Base-by-base conservation (phyloP, 495 filamentous ascomycete species). In the Bacidia rubella region DNA sequence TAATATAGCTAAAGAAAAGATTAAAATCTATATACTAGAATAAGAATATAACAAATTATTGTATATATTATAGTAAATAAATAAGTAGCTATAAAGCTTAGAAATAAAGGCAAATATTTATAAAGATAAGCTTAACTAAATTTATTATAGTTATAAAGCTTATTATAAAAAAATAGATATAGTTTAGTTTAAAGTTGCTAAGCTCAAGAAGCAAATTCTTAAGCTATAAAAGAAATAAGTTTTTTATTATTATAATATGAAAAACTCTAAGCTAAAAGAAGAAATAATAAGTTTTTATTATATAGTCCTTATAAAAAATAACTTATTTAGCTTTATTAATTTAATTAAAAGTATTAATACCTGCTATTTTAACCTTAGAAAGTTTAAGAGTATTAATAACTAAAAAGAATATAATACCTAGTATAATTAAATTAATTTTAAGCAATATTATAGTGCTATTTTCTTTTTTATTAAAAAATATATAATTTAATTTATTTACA, bases 41-140 rank as follows among this genome's bases (percentile, higher is more conserved):
- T 11, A 42, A 51, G 51, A 51, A 40, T 38, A 4, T 11, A 29
- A 45, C 5, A 25, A 43, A 55, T 35, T 17, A 4, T 5, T 55
- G 52, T 49, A 55, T 55, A 49, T 42, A 59, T 45, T 59, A 12
- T 23, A 53, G 55, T 60, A 52, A 60, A 42, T 35, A n/a, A 60
- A 27, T 26, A 59, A 20, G 17, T 60, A 20, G 12, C 15, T 35
- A 35, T 35, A 35, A 35, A 35, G 5, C 5, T 35, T 57, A 23
- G n/a, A 43, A 22, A 44, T 44, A 44, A 19, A 44, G 19, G 10
- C 24, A 24, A 20, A 27, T 53, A 4, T 50, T 58, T 47, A 56
- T 17, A 52, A 52, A 26, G 22, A 40, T 15, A 56, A 58, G 21
- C 21, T 3, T 19, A 47, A 26, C 46, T 40, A 40, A 27, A 54